Evolutionary conservation across 2,329 filamentous ascomycete genomes (phyloP).

Genomic region (Ascochyta viciae-villosae): DNA sequence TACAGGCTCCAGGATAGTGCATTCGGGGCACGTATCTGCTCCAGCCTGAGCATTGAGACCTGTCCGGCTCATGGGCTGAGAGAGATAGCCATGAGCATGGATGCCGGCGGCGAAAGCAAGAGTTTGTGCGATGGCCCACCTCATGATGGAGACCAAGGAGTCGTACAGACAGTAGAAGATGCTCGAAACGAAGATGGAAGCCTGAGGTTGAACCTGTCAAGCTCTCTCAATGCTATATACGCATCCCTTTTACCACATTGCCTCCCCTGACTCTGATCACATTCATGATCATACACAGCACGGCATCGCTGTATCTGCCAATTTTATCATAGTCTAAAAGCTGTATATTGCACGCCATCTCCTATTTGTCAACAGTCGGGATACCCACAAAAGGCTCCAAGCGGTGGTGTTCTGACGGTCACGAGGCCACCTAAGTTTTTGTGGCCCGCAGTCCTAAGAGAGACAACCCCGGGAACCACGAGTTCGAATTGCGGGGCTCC

Average conservation of each 20-base stretch:
- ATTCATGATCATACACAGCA: not conserved
- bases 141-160: conserved; percentile 25
- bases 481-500: conserved; percentile 9
- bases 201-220: not conserved
- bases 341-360: conserved; percentile 4
- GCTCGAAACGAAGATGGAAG: not conserved
- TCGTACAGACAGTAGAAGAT: not conserved
- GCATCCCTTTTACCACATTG: not conserved
- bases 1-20: conserved; percentile 44
- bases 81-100: conserved; percentile 43
- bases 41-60: conserved; percentile 44
- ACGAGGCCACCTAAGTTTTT: conserved; percentile 6
- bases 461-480: conserved; percentile 5
- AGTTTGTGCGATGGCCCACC: conserved; percentile 20
- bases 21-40: conserved; percentile 44
- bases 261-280: not conserved
- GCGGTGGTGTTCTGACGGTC: not conserved
- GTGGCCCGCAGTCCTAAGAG: not conserved
- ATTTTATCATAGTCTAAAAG: conserved; percentile 7
- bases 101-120: conserved; percentile 30
- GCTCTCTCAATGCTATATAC: conserved; percentile 6
- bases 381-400: conserved; percentile 1
- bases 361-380: not conserved
- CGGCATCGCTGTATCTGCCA: conserved; percentile 11
- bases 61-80: conserved; percentile 43